phyloP scores from a whole-genome alignment of 75 land plant species.

The Cunninghamia lanceolata region DNA sequence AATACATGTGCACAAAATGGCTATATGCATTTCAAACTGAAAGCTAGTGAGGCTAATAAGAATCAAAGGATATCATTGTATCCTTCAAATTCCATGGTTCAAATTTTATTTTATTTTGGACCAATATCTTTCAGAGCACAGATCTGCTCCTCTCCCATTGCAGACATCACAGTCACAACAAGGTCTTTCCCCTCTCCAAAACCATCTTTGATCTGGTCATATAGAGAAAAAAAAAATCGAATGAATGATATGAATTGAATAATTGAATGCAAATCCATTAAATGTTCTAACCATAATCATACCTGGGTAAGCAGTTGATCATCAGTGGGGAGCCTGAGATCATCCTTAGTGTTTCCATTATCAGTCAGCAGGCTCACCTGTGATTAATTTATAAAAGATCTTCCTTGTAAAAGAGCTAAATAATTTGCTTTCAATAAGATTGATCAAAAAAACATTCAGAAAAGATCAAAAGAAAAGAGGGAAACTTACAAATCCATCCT shows the following conservation, averaged over 20 bases:
- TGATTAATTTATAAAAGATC: background rate
- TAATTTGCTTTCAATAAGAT: background rate
- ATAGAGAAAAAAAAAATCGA: background rate
- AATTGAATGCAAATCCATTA: background rate
- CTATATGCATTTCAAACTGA: background rate
- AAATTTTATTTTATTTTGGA: constrained; percentile 23
- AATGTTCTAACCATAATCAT: background rate
- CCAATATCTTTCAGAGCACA: constrained; percentile 71
- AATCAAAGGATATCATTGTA: background rate
- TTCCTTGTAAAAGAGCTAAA: background rate
- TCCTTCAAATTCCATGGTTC: background rate
- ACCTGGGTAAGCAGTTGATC: constrained; percentile 50
- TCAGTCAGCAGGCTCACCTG: constrained; percentile 65
- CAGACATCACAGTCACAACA: constrained; percentile 66
- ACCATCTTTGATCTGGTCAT: constrained; percentile 51
- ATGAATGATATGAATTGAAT: background rate
- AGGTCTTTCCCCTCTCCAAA: constrained; percentile 64
- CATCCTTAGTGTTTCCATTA: constrained; percentile 55
- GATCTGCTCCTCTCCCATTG: constrained; percentile 77
- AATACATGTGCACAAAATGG: background rate
- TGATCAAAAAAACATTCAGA: background rate
- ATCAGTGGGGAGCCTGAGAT: constrained; percentile 63
- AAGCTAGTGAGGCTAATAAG: background rate
- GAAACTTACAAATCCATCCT: constrained; percentile 90
- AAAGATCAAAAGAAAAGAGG: background rate